phyloP scores from a whole-genome alignment of 2,329 filamentous ascomycete species.

The Scolecobasidium constrictum region DNA sequence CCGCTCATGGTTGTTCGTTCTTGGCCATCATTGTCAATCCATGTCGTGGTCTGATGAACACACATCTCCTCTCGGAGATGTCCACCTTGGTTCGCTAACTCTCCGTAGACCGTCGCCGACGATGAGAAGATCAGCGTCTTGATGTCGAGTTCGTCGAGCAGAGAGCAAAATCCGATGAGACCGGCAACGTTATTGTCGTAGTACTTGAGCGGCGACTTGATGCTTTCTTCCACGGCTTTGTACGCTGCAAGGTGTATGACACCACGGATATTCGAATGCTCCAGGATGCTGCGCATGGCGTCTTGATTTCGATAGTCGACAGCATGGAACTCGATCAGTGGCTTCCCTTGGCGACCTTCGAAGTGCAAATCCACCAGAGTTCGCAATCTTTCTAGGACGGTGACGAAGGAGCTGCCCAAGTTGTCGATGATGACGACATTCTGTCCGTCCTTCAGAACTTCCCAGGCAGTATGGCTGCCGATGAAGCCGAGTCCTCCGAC shows the following conservation, averaged over 20 bases:
- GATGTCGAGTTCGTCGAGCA: slow-evolving; percentile 48
- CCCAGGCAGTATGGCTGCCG: slow-evolving; percentile 44
- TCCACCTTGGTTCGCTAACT: slow-evolving; percentile 29
- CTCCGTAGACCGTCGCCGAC: slow-evolving; percentile 56
- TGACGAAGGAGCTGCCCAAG: slow-evolving; percentile 34
- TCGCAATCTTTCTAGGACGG: slow-evolving; percentile 26
- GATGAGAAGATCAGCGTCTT: slow-evolving; percentile 59
- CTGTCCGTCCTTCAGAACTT: slow-evolving; percentile 42
- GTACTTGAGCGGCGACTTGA: slow-evolving; percentile 49
- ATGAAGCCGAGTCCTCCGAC: slow-evolving; percentile 46
- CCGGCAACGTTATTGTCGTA: slow-evolving; percentile 59
- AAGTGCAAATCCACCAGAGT: slow-evolving; percentile 27
- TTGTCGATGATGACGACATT: slow-evolving; percentile 40
- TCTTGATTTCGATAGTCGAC: slow-evolving; percentile 35
- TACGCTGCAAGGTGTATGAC: slow-evolving; percentile 62
- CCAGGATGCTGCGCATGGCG: slow-evolving; percentile 31
- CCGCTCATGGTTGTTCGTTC: slow-evolving; percentile 35
- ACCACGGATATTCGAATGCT: slow-evolving; percentile 43
- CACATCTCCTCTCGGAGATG: slow-evolving; percentile 47
- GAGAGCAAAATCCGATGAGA: slow-evolving; percentile 46
- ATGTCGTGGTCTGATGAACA: slow-evolving; percentile 38
- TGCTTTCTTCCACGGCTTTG: slow-evolving; percentile 56
- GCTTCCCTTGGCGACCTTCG: slow-evolving; percentile 29
- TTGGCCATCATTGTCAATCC: slow-evolving; percentile 31
- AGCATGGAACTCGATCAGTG: slow-evolving; percentile 34